These are phyloP conservation scores for Hibiscus mutabilis DNA, from an alignment of 345 rosid species.

Conservation along the genomic window DNA sequence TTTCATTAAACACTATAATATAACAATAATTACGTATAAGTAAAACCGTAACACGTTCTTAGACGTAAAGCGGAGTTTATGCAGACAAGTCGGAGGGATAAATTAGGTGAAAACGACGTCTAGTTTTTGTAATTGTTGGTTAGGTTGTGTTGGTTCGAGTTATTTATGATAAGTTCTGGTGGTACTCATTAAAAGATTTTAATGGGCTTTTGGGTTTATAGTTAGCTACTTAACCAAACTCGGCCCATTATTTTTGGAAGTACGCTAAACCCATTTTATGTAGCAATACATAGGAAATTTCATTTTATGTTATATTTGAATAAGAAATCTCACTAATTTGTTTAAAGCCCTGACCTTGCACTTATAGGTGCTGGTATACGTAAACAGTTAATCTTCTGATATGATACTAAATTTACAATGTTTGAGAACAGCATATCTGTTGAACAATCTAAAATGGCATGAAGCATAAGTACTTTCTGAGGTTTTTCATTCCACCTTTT, in stretches of 20 bases:
- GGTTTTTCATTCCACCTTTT: conserved; percentile 24
- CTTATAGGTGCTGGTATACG: not conserved
- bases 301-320: not conserved
- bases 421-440: not conserved
- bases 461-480: conserved; percentile 35
- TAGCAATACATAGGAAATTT: not conserved
- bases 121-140: conserved; percentile 5
- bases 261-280: too few relatives aligned
- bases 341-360: not conserved
- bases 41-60: not conserved
- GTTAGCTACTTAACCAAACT: too few relatives aligned
- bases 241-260: too few relatives aligned
- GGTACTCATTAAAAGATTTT: too few relatives aligned
- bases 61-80: not conserved
- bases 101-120: not conserved
- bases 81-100: not conserved
- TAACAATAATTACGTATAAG: too few relatives aligned
- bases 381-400: not conserved
- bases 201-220: too few relatives aligned
- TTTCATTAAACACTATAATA: too few relatives aligned
- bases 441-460: conserved; percentile 23
- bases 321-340: not conserved
- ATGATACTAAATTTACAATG: not conserved
- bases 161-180: too few relatives aligned
- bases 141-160: not conserved